Evolutionary conservation across 2,329 filamentous ascomycete genomes (phyloP).

Genomic region (Botrytis aclada): DNA sequence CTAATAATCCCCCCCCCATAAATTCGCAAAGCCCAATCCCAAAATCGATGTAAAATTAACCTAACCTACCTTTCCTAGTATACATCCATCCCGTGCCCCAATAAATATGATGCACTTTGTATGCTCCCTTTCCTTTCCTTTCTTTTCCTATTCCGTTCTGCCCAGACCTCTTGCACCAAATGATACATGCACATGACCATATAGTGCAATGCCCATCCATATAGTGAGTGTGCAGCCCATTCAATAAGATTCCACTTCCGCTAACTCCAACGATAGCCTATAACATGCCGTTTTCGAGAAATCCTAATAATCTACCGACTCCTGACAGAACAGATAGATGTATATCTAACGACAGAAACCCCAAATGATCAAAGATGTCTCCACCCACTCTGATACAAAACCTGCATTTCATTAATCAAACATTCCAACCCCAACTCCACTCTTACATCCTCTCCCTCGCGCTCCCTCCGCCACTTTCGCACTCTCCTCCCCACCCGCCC

Average conservation of each 20-base stretch:
- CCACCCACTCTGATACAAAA: conserved; percentile 56
- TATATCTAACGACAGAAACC: not conserved
- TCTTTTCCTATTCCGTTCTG: not conserved
- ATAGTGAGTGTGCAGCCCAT: too few species aligned
- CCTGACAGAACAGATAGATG: not conserved
- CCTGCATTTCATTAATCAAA: conserved; percentile 59
- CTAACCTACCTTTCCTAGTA: not conserved
- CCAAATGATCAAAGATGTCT: conserved; percentile 42
- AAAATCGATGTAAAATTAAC: not conserved
- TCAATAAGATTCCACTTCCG: too few species aligned
- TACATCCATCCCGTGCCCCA: not conserved
- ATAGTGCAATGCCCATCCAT: not conserved
- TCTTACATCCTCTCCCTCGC: not conserved
- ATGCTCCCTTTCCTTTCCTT: not conserved
- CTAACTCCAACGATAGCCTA: not conserved
- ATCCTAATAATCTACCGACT: not conserved
- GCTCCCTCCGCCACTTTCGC: not conserved
- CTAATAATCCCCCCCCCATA: not conserved
- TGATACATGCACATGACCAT: not conserved
- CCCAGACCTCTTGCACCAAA: not conserved
- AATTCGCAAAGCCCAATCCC: not conserved
- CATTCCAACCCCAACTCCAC: conserved; percentile 4
- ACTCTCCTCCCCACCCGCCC: not conserved
- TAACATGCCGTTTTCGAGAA: not conserved
- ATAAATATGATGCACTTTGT: not conserved